Conservation (phyloP, 805 yeast genomes). For the Dipodascopsis tothii region DNA sequence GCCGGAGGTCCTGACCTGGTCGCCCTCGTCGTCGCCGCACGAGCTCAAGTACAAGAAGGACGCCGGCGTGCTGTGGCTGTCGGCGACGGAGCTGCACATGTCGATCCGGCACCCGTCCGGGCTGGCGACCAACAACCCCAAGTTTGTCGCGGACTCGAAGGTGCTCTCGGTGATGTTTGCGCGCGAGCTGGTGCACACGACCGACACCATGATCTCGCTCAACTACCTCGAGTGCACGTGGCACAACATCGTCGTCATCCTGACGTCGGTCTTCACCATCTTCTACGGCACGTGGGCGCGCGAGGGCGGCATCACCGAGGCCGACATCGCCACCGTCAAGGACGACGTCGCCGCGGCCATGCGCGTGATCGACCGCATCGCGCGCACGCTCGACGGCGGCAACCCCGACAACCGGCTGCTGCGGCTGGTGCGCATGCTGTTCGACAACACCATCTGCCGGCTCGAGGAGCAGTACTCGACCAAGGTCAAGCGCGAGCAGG, state of each 20-base stretch:
- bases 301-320: slow-evolving; percentile 2
- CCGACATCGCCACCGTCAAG: slow-evolving; percentile 12
- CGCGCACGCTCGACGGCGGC: slow-evolving; percentile 8
- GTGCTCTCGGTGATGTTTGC: slow-evolving; percentile 9
- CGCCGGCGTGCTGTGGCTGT: slow-evolving; percentile 19
- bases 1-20: slow-evolving; percentile 13
- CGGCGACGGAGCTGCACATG: slow-evolving; percentile 12
- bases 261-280: slow-evolving; percentile 14
- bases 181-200: slow-evolving; percentile 14
- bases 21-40: slow-evolving; percentile 9
- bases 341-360: slow-evolving; percentile 11
- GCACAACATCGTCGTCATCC: slow-evolving; percentile 9
- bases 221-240: slow-evolving; percentile 18
- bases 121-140: slow-evolving; percentile 10
- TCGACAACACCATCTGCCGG: slow-evolving; percentile 9
- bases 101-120: slow-evolving; percentile 21
- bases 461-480: slow-evolving; percentile 10
- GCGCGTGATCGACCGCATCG: slow-evolving; percentile 10
- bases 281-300: slow-evolving; percentile 19
- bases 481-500: too few species aligned
- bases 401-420: slow-evolving; percentile 10
- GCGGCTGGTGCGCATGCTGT: slow-evolving; percentile 7
- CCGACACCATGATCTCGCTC: slow-evolving; percentile 12
- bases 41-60: slow-evolving; percentile 12
- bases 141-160: slow-evolving; percentile 8